Conservation (phyloP, 2,329 filamentous ascomycete species). For the Microsporum ferrugineum region DNA sequence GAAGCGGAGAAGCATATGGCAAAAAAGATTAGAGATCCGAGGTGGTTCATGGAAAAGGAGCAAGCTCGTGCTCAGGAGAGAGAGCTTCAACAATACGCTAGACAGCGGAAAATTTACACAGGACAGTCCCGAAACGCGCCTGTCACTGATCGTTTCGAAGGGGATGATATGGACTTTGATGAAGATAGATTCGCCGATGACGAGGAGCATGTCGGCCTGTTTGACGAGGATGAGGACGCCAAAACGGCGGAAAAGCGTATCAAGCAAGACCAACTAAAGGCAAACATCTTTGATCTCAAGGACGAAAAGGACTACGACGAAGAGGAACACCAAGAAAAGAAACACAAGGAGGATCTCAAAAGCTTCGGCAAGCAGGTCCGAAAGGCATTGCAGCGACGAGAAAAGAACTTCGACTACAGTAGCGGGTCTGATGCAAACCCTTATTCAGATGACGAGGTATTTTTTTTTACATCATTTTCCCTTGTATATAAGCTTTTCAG, state of each 20-base stretch:
- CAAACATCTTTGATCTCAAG: conserved; percentile 71
- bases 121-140: conserved; percentile 36
- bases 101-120: conserved; percentile 36
- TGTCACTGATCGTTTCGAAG: conserved; percentile 43
- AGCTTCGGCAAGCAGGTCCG: conserved; percentile 64
- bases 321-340: conserved; percentile 51
- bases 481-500: not conserved
- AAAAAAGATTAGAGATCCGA: conserved; percentile 61
- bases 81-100: conserved; percentile 47
- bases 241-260: conserved; percentile 62
- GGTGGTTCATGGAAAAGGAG: conserved; percentile 64
- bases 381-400: conserved; percentile 71
- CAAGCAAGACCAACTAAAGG: conserved; percentile 70
- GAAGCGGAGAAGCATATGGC: conserved; percentile 76
- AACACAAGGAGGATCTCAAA: conserved; percentile 56
- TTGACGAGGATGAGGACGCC: conserved; percentile 71
- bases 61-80: conserved; percentile 43
- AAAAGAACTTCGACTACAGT: conserved; percentile 78
- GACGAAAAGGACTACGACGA: conserved; percentile 60
- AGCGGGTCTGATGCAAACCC: conserved; percentile 53
- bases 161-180: conserved; percentile 56
- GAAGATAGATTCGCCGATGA: conserved; percentile 75
- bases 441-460: conserved; percentile 41
- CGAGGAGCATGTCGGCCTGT: conserved; percentile 65
- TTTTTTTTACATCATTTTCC: conserved; percentile 12